Evolutionary conservation across 768 basidiomycete genomes (phyloP), one percentile per base, ranked within the genome.

Genomic region (Boletus barrowsii): DNA sequence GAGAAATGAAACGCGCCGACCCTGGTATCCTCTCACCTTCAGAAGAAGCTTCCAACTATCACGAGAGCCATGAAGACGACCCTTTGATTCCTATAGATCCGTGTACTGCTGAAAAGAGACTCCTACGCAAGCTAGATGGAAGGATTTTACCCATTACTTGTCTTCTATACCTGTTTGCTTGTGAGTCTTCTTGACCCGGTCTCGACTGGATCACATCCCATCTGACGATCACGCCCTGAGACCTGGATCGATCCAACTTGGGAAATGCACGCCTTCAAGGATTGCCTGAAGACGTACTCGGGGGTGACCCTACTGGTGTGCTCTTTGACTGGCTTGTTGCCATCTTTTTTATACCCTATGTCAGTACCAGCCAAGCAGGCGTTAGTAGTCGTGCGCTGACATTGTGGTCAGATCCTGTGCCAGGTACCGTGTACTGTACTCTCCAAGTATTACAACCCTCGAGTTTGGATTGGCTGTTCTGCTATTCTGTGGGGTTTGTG

Each of bases 281-380:
- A 11, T 70, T 92, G 13, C 79, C 84, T 4, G 65, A 80, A 37
- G 86, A 90, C 55, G 71, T 75, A 13, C 80, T 91, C 13, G 77
- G 77, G 13, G 87, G 88, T 8, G 89, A 90, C 61, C 79, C 79
- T 10, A 83, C 82, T 0, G 88, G 89, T 1, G 57, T 76, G 22
- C 73, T 83, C n/a, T 90, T 88, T 62, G 88, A 88, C 64, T 90
- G 87, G 88, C 70, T 88, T 42, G 87, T 84, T 53, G 85, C 88
- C 1, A 76, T 79, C 9, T 92, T 91, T 72, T 91, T 86, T 71
- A 83, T 91, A 69, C 83, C 90, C 57, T 91, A 90, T 66, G 88
- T 86, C 53, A 53, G 80, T 71, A 5, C 3, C n/a, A 17, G 2
- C 3, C 26, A 18, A 11, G 35, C 39, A 7, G 7, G 17, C 49